Conservation (phyloP, 441 rosid genomes). For the Erodium moschatum region DNA sequence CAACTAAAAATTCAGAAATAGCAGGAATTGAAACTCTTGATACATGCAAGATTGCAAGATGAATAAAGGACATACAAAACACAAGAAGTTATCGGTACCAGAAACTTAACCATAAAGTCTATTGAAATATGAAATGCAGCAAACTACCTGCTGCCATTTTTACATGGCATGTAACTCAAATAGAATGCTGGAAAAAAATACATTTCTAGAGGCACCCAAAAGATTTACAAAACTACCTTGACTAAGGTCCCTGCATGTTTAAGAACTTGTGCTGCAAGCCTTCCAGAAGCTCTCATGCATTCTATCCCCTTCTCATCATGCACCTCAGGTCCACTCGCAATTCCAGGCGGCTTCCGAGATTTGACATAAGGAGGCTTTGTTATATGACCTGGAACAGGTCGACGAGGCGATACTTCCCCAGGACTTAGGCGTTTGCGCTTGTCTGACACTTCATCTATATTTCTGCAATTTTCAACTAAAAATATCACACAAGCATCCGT, state of each 20-base stretch:
- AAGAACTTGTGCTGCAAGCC: constrained; percentile 80
- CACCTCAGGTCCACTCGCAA: constrained; percentile 62
- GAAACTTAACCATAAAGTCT: neutral
- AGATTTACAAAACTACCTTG: constrained; percentile 41
- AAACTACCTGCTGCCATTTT: neutral
- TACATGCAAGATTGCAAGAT: neutral
- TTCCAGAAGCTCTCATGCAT: constrained; percentile 82
- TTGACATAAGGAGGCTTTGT: constrained; percentile 60
- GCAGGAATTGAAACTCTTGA: constrained; percentile 6
- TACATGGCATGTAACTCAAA: neutral
- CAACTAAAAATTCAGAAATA: constrained; percentile 17
- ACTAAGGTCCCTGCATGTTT: constrained; percentile 73
- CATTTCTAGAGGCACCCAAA: neutral
- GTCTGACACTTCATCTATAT: constrained; percentile 36
- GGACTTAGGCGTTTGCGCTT: constrained; percentile 51
- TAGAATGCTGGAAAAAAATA: neutral
- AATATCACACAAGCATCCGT: neutral
- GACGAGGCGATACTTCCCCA: constrained; percentile 60
- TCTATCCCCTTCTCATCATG: constrained; percentile 68
- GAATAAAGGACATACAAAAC: neutral
- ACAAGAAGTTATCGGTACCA: neutral
- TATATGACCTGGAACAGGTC: constrained; percentile 67
- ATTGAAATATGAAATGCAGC: neutral
- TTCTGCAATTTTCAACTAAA: constrained; percentile 34
- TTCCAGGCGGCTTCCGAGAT: constrained; percentile 46